Evolutionary conservation across 805 yeast species (phyloP).

Genomic region (Torulaspora franciscae): DNA sequence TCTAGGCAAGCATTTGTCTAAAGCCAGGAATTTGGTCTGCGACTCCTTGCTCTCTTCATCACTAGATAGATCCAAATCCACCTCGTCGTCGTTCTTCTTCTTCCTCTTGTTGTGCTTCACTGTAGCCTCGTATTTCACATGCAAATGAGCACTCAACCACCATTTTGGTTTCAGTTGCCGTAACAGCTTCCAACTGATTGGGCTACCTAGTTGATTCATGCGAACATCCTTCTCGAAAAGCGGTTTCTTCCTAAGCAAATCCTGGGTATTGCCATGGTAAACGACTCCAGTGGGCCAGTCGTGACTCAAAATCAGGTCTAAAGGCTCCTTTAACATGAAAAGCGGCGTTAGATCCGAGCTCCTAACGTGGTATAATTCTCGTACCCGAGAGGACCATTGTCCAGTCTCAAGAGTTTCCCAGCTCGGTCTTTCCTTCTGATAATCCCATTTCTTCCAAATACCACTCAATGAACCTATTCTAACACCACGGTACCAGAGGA

Average conservation of each 20-base stretch:
- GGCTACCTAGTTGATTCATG: conserved; percentile 63
- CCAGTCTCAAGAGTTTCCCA: conserved; percentile 38
- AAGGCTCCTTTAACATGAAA: conserved; percentile 33
- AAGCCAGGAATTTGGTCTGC: conserved; percentile 58
- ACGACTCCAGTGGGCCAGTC: conserved; percentile 92
- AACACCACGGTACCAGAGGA: conserved; percentile 68
- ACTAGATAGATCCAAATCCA: conserved; percentile 32
- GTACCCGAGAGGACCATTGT: conserved; percentile 25
- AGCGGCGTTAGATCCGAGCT: conserved; percentile 55
- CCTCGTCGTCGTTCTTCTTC: conserved; percentile 32
- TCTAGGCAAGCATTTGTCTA: conserved; percentile 77
- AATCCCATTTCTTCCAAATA: conserved; percentile 56
- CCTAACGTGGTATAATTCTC: conserved; percentile 55
- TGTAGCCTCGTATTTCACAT: conserved; percentile 61
- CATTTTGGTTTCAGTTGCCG: conserved; percentile 51
- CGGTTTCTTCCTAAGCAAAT: conserved; percentile 55
- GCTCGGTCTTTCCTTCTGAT: conserved; percentile 46
- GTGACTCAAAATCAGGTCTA: conserved; percentile 69
- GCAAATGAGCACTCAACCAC: conserved; percentile 92
- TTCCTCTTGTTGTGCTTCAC: conserved; percentile 38
- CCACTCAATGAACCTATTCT: conserved; percentile 83
- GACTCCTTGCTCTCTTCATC: conserved; percentile 11
- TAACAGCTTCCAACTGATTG: conserved; percentile 55
- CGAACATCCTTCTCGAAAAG: conserved; percentile 62
- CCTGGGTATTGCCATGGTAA: conserved; percentile 52